Base-by-base conservation (phyloP, 225 moss, liverwort and hornwort genomes). In the Marchantia polymorpha region DNA sequence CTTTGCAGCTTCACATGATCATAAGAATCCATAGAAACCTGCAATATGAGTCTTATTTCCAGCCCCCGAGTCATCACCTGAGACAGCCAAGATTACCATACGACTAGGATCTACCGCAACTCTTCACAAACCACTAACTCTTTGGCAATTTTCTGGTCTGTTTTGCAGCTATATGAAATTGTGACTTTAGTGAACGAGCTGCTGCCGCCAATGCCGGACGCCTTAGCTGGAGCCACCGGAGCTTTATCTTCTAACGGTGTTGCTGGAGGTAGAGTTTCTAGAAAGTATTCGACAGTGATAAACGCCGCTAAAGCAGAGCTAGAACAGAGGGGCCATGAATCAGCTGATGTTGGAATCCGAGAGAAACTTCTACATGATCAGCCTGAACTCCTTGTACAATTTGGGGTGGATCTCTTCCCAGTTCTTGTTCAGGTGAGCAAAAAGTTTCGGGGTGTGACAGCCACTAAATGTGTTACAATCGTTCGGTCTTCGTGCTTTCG, bases 111-210 rank as follows among this genome's bases (percentile, higher is more conserved):
- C 5, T 29, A 29, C 15, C 15, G 65, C 65, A 0, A 2, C 12
- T 27, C 11, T 65, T 1, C 4, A 60, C 39, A 20, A 46, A 69
- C 17, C 7, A 7, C 30, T 14, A 10, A 52, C 23, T 75, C 47
- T 48, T 19, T 75, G 72, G 76, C 77, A 48, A 52, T 10, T 23
- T 83, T 27, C 0, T 22, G 7, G 16, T 54, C 55, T 29, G 17
- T 65, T 30, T 55, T 58, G 60, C 88, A 91, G 91, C 84, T 91
- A 47, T 91, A 91, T 60, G 91, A 99, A 78, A 95, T 95, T 72
- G 93, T 99, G 82, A 99, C 93, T 48, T 79, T 99, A 84, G 89
- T 99, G 79, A 99, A 99, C 68, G 99, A 99, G 84, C 89, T 99
- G 74, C 88, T 99, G 66, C 99, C 99, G 46, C 85, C 92, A 74